Evolutionary conservation across 441 rosid species (phyloP).

Genomic region (Hypseocharis bilobata): DNA sequence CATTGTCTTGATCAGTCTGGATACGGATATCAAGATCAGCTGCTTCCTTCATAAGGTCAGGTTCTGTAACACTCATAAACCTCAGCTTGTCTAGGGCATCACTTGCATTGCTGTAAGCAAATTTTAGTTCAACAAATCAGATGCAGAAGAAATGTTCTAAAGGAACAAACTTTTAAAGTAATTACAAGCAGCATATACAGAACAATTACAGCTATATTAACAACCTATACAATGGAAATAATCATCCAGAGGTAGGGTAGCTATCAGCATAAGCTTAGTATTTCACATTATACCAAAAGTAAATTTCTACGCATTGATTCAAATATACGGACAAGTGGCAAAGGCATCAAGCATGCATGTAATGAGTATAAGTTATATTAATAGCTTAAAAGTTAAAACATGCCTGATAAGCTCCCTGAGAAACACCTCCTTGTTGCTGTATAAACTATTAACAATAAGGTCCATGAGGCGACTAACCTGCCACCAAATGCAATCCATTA

Average conservation of each 20-base stretch:
- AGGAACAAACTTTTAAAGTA: not conserved
- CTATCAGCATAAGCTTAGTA: not conserved
- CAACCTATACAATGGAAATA: not conserved
- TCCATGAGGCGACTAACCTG: slow-evolving; percentile 91
- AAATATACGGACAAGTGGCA: not conserved
- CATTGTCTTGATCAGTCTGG: slow-evolving; percentile 74
- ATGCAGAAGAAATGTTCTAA: not conserved
- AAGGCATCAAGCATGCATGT: not conserved
- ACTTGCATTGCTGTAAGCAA: slow-evolving; percentile 68
- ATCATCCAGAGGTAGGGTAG: not conserved
- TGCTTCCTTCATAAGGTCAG: slow-evolving; percentile 75
- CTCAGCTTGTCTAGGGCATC: slow-evolving; percentile 95
- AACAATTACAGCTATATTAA: not conserved
- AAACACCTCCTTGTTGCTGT: slow-evolving; percentile 94
- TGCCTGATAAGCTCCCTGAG: slow-evolving; percentile 90
- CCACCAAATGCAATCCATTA: slow-evolving; percentile 18
- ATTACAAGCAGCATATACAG: not conserved
- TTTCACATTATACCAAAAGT: not conserved
- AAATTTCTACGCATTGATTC: slow-evolving; percentile 47
- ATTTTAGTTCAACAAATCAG: not conserved
- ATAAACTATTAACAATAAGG: slow-evolving; percentile 89
- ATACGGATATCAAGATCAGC: slow-evolving; percentile 85
- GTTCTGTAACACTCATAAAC: slow-evolving; percentile 87
- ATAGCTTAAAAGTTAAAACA: not conserved
- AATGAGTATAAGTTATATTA: slow-evolving; percentile 35